phyloP scores from a whole-genome alignment of 2,329 filamentous ascomycete species.

The Coniochaeta prunicola region DNA sequence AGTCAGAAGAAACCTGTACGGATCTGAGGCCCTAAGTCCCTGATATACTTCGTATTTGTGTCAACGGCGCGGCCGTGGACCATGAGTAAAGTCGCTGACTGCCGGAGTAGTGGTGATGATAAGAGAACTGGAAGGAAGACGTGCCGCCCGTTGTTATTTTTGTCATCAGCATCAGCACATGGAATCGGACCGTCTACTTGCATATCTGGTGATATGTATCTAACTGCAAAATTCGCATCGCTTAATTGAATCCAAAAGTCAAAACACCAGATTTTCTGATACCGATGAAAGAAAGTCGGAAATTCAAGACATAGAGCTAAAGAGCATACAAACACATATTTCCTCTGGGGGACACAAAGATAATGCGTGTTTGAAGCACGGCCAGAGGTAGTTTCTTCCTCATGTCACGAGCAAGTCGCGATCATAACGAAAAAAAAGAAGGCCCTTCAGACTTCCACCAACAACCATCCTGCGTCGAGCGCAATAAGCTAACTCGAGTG shows the following conservation, averaged over 20 bases:
- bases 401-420: background rate
- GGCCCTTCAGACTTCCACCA: background rate
- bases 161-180: too few relatives aligned
- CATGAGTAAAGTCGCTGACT: background rate
- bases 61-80: background rate
- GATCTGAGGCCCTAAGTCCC: background rate
- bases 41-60: background rate
- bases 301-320: too few relatives aligned
- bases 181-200: too few relatives aligned
- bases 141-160: too few relatives aligned
- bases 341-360: background rate
- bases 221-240: too few relatives aligned
- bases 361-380: background rate
- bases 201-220: too few relatives aligned
- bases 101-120: background rate
- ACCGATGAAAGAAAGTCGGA: too few relatives aligned
- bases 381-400: background rate
- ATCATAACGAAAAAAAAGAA: background rate
- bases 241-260: too few relatives aligned
- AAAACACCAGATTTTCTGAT: too few relatives aligned
- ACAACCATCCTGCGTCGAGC: background rate
- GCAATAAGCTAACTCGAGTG: background rate
- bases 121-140: background rate
- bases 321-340: too few relatives aligned
- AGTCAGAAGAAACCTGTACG: background rate